phyloP scores from a whole-genome alignment of 345 rosid species.

The Arabis hirsuta region DNA sequence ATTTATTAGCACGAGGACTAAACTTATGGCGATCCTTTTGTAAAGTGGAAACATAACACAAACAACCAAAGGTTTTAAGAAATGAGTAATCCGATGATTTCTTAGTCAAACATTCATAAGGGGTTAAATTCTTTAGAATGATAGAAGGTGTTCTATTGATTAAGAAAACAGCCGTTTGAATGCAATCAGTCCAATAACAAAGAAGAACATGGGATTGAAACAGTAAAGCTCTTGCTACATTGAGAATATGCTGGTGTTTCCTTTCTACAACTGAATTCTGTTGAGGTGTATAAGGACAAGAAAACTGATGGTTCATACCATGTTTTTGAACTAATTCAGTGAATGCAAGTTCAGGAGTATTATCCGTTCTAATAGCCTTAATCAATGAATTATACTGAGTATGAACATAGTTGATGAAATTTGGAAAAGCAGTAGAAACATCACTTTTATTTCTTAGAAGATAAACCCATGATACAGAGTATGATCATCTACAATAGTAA shows the following conservation, averaged over 20 bases:
- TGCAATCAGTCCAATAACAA: neutral
- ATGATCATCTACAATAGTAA: neutral
- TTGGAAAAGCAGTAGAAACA: neutral
- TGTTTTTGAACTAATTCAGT: neutral
- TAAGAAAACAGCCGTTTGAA: neutral
- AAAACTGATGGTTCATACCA: neutral
- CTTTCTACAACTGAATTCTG: no score
- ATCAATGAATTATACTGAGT: neutral
- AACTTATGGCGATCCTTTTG: neutral
- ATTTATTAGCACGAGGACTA: neutral
- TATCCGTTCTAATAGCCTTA: neutral
- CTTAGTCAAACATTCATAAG: neutral
- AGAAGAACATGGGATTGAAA: neutral
- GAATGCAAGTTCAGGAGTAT: neutral
- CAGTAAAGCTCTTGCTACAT: neutral
- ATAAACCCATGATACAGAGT: neutral
- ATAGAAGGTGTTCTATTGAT: neutral
- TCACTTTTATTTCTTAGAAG: neutral
- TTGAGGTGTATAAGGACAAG: no score
- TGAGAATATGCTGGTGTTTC: no score
- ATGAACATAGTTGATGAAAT: neutral
- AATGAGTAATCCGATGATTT: neutral
- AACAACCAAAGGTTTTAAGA: neutral
- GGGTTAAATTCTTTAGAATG: no score
- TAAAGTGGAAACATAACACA: neutral